phyloP scores from a whole-genome alignment of 2,329 filamentous ascomycete genomes.

The Penicillium sclerotigenum region DNA sequence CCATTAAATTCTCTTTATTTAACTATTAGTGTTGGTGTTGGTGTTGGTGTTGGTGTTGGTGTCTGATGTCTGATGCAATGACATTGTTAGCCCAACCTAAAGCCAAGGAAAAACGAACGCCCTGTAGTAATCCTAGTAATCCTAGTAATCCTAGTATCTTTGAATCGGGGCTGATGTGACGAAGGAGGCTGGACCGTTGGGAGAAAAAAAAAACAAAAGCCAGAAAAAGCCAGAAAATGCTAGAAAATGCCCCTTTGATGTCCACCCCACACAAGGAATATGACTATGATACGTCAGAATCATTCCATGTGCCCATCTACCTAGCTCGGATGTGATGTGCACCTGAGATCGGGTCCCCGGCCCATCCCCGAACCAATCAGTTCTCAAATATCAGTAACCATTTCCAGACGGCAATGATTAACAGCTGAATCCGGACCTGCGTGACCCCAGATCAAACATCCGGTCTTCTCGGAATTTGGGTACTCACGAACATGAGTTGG shows the following conservation, averaged over 20 bases:
- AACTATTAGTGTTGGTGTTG: not conserved
- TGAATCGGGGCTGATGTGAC: conserved; percentile 11
- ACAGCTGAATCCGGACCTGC: conserved; percentile 1
- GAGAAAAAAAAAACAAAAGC: not conserved
- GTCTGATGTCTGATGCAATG: not conserved
- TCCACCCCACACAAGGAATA: not conserved
- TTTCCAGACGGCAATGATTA: not conserved
- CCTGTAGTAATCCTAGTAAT: not conserved
- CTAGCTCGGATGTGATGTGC: conserved; percentile 16
- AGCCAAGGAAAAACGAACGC: not conserved
- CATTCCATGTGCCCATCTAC: conserved; percentile 9
- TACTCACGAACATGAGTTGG: not conserved
- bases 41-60: not conserved
- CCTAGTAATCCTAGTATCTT: not conserved
- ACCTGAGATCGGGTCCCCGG: conserved; percentile 6
- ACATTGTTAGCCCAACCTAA: not conserved
- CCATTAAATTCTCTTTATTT: not conserved
- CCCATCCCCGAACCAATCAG: conserved; percentile 17
- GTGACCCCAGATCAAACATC: conserved; percentile 11
- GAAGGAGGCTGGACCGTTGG: conserved; percentile 7
- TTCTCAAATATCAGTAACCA: conserved; percentile 3
- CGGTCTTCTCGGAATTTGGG: not conserved
- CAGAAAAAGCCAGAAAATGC: not conserved
- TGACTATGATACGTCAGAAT: conserved; percentile 22
- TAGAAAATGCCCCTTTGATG: conserved; percentile 6